Evolutionary conservation across 164 flowering plant genomes (phyloP).

Genomic region (Umbilicus rupestris): DNA sequence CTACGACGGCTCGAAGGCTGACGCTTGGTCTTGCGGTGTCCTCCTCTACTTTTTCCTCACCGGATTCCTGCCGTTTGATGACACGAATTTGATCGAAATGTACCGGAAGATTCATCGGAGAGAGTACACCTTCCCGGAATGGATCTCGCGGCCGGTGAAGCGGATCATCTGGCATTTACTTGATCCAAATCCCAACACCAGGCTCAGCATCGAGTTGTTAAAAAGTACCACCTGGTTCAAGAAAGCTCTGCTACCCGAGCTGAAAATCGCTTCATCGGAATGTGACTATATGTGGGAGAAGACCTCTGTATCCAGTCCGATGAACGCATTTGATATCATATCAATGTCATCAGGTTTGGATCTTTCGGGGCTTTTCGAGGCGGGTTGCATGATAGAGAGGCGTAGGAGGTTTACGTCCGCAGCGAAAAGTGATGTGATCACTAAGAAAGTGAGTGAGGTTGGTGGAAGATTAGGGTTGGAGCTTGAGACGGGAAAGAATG

Average conservation of each 20-base stretch:
- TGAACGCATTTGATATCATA: slow-evolving; percentile 74
- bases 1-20: slow-evolving; percentile 60
- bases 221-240: slow-evolving; percentile 42
- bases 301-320: background rate
- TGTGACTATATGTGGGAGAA: background rate
- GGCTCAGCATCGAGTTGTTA: slow-evolving; percentile 43
- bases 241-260: slow-evolving; percentile 14
- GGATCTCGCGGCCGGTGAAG: slow-evolving; percentile 34
- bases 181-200: slow-evolving; percentile 58
- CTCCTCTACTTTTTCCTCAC: slow-evolving; percentile 45
- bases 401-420: slow-evolving; percentile 43
- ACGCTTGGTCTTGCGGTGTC: slow-evolving; percentile 83
- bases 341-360: slow-evolving; percentile 64
- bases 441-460: slow-evolving; percentile 31
- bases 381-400: slow-evolving; percentile 13
- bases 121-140: slow-evolving; percentile 39
- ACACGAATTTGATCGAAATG: slow-evolving; percentile 43
- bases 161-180: slow-evolving; percentile 34
- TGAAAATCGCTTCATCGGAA: background rate
- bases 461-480: slow-evolving; percentile 35
- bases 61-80: slow-evolving; percentile 58
- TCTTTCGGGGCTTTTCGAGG: slow-evolving; percentile 53
- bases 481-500: slow-evolving; percentile 25
- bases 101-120: slow-evolving; percentile 38
- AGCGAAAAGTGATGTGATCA: slow-evolving; percentile 18